phyloP scores from a whole-genome alignment of 2,329 filamentous ascomycete genomes.

The Cladobotryum mycophilum region DNA sequence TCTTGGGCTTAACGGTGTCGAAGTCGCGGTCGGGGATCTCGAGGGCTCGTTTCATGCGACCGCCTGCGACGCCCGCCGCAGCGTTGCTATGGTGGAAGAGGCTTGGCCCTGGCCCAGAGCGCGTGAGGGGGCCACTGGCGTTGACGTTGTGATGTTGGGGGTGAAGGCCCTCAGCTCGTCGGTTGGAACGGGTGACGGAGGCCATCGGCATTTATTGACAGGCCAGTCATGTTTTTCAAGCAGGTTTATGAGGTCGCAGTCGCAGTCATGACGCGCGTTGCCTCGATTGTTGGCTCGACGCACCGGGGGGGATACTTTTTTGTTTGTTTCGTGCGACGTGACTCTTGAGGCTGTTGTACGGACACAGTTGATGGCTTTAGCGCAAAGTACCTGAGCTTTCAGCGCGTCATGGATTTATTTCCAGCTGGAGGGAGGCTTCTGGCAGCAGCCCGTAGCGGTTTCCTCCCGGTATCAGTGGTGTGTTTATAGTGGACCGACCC shows the following conservation, averaged over 20 bases:
- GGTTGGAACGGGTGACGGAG: slow-evolving; percentile 45
- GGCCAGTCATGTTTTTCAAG: slow-evolving; percentile 32
- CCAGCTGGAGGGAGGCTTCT: too few species aligned
- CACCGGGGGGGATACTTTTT: background rate
- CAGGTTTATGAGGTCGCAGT: slow-evolving; percentile 9
- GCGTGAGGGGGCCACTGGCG: slow-evolving; percentile 16
- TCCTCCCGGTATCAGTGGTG: slow-evolving; percentile 1
- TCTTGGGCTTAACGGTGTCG: slow-evolving; percentile 42
- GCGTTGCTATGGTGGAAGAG: slow-evolving; percentile 10
- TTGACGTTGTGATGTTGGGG: slow-evolving; percentile 11
- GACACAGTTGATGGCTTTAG: slow-evolving; percentile 6
- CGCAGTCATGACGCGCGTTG: slow-evolving; percentile 12
- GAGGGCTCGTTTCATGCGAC: slow-evolving; percentile 44
- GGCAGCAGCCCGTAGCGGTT: background rate
- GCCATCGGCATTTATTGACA: slow-evolving; percentile 38
- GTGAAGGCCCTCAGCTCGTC: slow-evolving; percentile 43
- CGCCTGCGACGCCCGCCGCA: slow-evolving; percentile 28
- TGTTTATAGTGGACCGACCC: background rate
- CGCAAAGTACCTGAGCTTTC: background rate
- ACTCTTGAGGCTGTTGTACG: slow-evolving; percentile 1
- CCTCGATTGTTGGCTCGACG: slow-evolving; percentile 11
- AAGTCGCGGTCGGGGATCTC: slow-evolving; percentile 39
- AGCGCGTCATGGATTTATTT: slow-evolving; percentile 5
- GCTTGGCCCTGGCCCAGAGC: slow-evolving; percentile 14
- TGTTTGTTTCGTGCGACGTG: slow-evolving; percentile 12